phyloP scores from a whole-genome alignment of 2,329 filamentous ascomycete species.

The Amesomyces nigricolor region DNA sequence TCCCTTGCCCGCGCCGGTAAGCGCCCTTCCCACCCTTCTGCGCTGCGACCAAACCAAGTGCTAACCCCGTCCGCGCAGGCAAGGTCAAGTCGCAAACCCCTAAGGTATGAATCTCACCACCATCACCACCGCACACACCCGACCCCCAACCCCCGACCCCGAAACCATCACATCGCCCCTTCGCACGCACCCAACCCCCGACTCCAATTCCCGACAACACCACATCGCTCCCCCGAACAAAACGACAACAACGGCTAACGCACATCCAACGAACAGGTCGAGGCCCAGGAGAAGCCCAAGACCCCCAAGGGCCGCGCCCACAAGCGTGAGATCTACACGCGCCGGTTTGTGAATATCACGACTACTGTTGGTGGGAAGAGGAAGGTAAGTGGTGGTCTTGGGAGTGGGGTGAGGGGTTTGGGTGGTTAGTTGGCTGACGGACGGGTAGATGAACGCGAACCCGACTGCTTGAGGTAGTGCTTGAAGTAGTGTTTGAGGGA shows the following conservation, averaged over 20 bases:
- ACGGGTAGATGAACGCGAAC: conserved; percentile 28
- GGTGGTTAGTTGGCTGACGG: background rate
- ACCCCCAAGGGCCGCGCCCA: conserved; percentile 92
- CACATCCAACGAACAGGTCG: conserved; percentile 52
- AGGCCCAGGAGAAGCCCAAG: conserved; percentile 94
- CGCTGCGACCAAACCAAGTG: conserved; percentile 9
- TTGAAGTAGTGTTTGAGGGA: conserved; percentile 8
- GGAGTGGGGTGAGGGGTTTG: too few species aligned
- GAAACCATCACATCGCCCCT: background rate
- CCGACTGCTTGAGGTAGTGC: conserved; percentile 24
- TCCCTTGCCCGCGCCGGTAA: conserved; percentile 78
- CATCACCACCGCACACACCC: too few species aligned
- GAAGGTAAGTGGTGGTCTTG: conserved; percentile 59
- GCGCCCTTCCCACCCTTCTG: conserved; percentile 14
- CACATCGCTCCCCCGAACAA: too few species aligned
- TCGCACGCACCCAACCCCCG: too few species aligned
- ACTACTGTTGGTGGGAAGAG: conserved; percentile 89
- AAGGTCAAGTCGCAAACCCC: conserved; percentile 97
- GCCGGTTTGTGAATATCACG: conserved; percentile 97
- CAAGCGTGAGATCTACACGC: conserved; percentile 94
- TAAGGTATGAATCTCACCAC: conserved; percentile 51
- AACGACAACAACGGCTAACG: background rate
- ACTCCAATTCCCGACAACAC: too few species aligned
- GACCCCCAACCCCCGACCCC: background rate
- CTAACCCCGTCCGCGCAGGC: conserved; percentile 45